phyloP scores from a whole-genome alignment of 805 yeast genomes.

The Monosporozyma siamensis region DNA sequence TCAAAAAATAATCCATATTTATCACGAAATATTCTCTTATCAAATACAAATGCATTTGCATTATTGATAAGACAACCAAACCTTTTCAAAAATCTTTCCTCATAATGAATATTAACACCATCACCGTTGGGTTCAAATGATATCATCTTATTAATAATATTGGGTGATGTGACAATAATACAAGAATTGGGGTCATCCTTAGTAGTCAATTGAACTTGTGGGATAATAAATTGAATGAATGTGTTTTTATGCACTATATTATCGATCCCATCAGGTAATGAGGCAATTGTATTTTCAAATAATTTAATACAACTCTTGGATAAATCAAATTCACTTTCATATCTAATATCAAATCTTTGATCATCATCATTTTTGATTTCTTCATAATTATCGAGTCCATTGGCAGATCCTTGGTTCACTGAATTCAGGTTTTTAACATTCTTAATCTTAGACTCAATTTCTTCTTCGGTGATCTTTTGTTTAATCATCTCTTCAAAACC shows the following conservation, averaged over 20 bases:
- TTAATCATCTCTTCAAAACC: slow-evolving; percentile 43
- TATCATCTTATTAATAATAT: slow-evolving; percentile 58
- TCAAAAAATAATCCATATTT: slow-evolving; percentile 38
- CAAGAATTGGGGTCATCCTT: slow-evolving; percentile 46
- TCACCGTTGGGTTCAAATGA: slow-evolving; percentile 43
- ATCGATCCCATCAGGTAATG: slow-evolving; percentile 29
- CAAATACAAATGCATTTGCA: slow-evolving; percentile 64
- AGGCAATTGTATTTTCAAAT: slow-evolving; percentile 46
- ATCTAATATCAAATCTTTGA: background rate
- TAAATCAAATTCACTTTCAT: background rate
- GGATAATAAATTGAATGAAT: slow-evolving; percentile 59
- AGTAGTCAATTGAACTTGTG: slow-evolving; percentile 68
- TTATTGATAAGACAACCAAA: slow-evolving; percentile 58
- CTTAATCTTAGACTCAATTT: background rate
- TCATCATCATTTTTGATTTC: background rate
- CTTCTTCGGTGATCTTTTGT: slow-evolving; percentile 12
- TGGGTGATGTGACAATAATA: slow-evolving; percentile 64
- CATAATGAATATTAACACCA: slow-evolving; percentile 33
- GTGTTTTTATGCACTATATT: slow-evolving; percentile 43
- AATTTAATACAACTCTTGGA: slow-evolving; percentile 11
- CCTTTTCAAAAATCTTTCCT: slow-evolving; percentile 51
- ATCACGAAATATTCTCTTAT: slow-evolving; percentile 38
- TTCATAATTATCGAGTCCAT: no score
- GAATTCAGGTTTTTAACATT: background rate
- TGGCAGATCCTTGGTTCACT: no score